Evolutionary conservation across 2,329 filamentous ascomycete genomes (phyloP), one percentile per base, ranked within the genome.

Genomic region (Neofusicoccum kwambonambiense): DNA sequence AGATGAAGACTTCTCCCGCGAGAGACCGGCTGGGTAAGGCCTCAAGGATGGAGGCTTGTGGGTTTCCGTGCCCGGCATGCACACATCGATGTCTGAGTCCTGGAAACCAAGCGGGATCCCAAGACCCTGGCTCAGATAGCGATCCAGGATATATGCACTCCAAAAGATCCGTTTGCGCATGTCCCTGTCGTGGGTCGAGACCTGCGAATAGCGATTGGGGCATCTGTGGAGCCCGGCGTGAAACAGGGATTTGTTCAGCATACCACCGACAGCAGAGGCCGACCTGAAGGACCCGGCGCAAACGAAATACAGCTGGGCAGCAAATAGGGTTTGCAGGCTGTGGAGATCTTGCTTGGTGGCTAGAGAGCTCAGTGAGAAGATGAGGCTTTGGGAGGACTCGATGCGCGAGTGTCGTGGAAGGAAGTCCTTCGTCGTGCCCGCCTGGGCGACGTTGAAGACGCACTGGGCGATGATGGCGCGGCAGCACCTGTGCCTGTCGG

Each of bases 191-290:
- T 78, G 72, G 1, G 71, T 64, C 0, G 76, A 80, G 68, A 87
- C 86, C 50, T 82, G 82, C 0, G 80, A 75, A 64, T 81, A 87
- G 0, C 85, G 78, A 4, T 77, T 76, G 1, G 85, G 84, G 62
- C 85, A 87, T 2, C 85, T 80, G 72, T 87, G 85, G n/a, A 87
- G 77, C 0, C 85, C 85, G 1, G 87, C 73, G 52, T 87, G 84
- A 50, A 84, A 85, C 0, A 83, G 82, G 70, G 85, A 84, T 4
- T 84, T 80, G 6, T 83, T 82, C 4, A 87, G 80, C 2, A 86
- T 73, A 0, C 85, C 85, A 0, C 85, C 83, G 0, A 87, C 69
- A 3, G 84, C 79, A 1, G 84, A 87, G 0, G 85, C 85, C 13
- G 83, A 82, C 66, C 86, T 86, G 8, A 86, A 76, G 4, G 83